Evolutionary conservation across 169 alveolate genomes (phyloP), one percentile per base, ranked within the genome.

Genomic region (Plasmodium vivax): DNA sequence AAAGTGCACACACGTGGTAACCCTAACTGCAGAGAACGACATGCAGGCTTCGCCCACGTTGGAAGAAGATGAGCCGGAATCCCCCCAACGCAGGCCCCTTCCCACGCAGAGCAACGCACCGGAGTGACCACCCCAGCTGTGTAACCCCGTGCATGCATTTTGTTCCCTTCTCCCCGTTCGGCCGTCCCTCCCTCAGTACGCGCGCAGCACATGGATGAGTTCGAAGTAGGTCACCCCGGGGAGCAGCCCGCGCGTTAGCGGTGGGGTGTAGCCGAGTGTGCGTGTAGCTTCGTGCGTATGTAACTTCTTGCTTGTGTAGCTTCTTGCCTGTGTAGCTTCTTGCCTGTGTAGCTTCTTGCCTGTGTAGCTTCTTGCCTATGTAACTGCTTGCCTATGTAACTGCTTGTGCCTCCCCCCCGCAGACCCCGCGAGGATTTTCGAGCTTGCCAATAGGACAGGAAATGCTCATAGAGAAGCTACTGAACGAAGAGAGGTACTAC

Each of bases 401-500:
- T 23, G 51, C 27, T 41, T 80, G 19, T 8, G 16, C 27, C 8
- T 27, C 54, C 56, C 72, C 58, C 43, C 2, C 27, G 27, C 93
- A 85, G 82, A 85, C 79, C 45, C n/a, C 73, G 62, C 16, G n/a
- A 32, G 85, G 45, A 2, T 10, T 73, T 51, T 72, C 91, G 41
- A 90, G 82, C 51, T 72, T 73, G 68, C 43, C 45, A 71, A 32
- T 92, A 82, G 95, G 92, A 30, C 92, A 92, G 77, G 95, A 92
- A 73, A 9, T 92, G 38, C 38, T 82, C 10, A 45, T 92, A 36
- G 92, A 82, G 27, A 92, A 92, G 83, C 7, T 92, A 27, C n/a
- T 82, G 54, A 82, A 71, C 83, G 95, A 92, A 92, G 54, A 92
- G 41, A 92, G 43, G 58, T 92, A 82, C 62, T 92, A 82, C 62